phyloP scores from a whole-genome alignment of 202 grass and related monocot species.

The Digitaria exilis region DNA sequence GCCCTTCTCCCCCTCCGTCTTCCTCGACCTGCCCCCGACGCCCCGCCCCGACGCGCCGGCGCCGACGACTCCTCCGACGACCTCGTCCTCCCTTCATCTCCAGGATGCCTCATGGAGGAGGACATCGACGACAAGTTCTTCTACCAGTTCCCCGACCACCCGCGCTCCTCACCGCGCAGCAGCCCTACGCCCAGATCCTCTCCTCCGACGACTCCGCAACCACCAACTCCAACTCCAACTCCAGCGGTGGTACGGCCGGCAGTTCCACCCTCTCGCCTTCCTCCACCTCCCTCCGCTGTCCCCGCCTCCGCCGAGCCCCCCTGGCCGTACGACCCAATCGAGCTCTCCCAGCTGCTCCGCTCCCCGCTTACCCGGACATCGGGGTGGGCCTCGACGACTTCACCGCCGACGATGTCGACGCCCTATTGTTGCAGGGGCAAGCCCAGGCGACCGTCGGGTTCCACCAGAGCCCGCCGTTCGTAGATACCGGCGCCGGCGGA shows the following conservation, averaged over 20 bases:
- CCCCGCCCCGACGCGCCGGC: not conserved
- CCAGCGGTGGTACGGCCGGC: not conserved
- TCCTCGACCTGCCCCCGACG: slow-evolving; percentile 52
- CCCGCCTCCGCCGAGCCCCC: not conserved
- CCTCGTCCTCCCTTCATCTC: slow-evolving; percentile 73
- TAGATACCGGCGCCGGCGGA: not conserved
- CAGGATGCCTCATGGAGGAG: slow-evolving; percentile 81
- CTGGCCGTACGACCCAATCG: slow-evolving; percentile 41
- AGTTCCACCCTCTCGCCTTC: not conserved
- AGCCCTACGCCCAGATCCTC: slow-evolving; percentile 47
- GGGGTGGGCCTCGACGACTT: not conserved
- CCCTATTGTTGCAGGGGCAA: not conserved
- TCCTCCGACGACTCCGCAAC: not conserved
- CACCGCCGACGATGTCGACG: not conserved
- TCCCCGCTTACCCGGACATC: slow-evolving; percentile 16
- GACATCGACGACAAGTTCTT: slow-evolving; percentile 65
- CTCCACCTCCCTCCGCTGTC: not conserved
- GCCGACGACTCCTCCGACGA: slow-evolving; percentile 41
- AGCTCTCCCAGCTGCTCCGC: slow-evolving; percentile 28
- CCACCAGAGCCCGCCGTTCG: not conserved
- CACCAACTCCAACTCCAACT: not conserved
- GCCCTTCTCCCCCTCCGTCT: slow-evolving; percentile 46
- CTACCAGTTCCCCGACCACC: slow-evolving; percentile 52
- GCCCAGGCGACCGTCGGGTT: not conserved
- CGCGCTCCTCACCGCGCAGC: slow-evolving; percentile 33